These are phyloP conservation scores for Sporothrix protearum DNA, from an alignment of 2,329 filamentous ascomycete species.

Conservation along the genomic window DNA sequence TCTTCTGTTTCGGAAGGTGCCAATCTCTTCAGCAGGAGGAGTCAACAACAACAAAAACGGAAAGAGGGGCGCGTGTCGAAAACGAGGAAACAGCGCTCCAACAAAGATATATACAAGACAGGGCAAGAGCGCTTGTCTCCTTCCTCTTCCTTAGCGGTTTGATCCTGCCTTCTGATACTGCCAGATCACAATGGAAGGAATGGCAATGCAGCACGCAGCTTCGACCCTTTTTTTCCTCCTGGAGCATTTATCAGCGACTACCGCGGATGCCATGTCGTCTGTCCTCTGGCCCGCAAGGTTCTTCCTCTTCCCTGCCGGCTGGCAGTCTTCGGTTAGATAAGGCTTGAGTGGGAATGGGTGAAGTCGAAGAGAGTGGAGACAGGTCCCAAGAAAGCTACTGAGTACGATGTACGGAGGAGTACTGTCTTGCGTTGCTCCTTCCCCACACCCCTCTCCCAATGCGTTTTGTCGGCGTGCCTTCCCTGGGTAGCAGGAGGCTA, in stretches of 20 bases:
- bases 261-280: neutral
- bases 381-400: neutral
- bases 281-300: neutral
- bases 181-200: neutral
- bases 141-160: neutral
- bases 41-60: neutral
- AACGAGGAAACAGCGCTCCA: no score
- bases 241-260: slow-evolving; percentile 7
- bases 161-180: neutral
- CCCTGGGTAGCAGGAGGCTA: neutral
- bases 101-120: no score
- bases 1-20: neutral
- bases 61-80: neutral
- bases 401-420: no score
- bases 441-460: slow-evolving; percentile 2
- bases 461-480: neutral
- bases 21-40: neutral
- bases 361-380: neutral
- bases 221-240: neutral
- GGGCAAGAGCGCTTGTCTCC: neutral
- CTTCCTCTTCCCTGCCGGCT: neutral
- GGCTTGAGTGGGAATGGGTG: slow-evolving; percentile 17
- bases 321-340: slow-evolving; percentile 25
- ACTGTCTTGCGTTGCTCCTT: neutral
- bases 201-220: neutral